Conservation (phyloP, 164 flowering plant species). For the Umbilicus rupestris region DNA sequence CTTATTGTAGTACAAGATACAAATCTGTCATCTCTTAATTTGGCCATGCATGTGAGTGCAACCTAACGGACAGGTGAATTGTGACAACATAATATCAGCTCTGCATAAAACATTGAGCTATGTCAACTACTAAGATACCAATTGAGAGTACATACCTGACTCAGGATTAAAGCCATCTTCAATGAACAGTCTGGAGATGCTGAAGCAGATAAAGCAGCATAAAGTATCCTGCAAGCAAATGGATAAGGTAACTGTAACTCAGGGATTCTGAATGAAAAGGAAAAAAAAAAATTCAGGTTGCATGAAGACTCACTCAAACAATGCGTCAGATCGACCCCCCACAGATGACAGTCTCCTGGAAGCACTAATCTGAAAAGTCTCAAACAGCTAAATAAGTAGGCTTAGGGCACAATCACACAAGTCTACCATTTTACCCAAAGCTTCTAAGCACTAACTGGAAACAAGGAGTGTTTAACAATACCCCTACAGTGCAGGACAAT, state of each 20-base stretch:
- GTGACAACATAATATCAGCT: constrained; percentile 4
- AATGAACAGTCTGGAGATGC: constrained; percentile 93
- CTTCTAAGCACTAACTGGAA: background rate
- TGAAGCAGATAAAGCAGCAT: constrained; percentile 72
- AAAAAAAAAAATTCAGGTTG: background rate
- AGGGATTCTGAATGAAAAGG: background rate
- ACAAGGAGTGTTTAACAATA: background rate
- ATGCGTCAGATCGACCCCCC: constrained; percentile 58
- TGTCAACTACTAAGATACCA: background rate
- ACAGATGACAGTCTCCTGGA: constrained; percentile 64
- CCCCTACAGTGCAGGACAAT: background rate
- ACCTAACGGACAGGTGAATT: constrained; percentile 37
- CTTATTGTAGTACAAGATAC: constrained; percentile 43
- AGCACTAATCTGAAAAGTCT: constrained; percentile 47
- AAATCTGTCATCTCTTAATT: constrained; percentile 85
- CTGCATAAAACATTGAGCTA: background rate
- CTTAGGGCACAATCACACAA: background rate
- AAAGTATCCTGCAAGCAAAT: constrained; percentile 50
- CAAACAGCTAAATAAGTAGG: background rate
- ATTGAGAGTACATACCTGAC: constrained; percentile 41
- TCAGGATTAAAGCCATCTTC: constrained; percentile 78
- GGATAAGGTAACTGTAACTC: background rate
- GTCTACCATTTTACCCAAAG: background rate
- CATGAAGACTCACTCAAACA: constrained; percentile 53
- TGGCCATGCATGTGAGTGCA: constrained; percentile 94